Base-by-base conservation (phyloP, 345 rosid species). In the Melastoma malabathricum region DNA sequence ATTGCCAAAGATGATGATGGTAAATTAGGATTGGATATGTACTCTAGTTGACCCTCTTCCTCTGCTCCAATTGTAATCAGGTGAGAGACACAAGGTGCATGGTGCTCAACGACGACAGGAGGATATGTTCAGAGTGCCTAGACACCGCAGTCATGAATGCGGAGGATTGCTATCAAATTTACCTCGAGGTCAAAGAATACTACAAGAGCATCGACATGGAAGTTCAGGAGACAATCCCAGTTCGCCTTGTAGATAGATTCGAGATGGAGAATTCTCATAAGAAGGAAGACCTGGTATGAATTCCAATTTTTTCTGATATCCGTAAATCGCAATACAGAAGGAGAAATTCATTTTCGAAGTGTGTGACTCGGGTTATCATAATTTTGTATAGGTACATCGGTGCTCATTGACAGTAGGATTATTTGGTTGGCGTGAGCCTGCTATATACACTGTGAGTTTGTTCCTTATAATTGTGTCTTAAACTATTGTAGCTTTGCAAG, bases 51-150 rank as follows among this genome's bases (percentile, higher is more conserved):
- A 4, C 17, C 48, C 29, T 13, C 25, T 22, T 1, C 29, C n/a
- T 7, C n/a, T 15, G n/a, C 3, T 34, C 41, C 41, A 18, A 16
- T 18, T 31, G 5, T 55, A n/a, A 74, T 70, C 82, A 90, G 96
- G 71, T 88, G 0, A 73, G 59, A 50, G 86, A 79, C 29, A 51
- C 68, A 10, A 86, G 57, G 54, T 80, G 75, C 70, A 57, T 82
- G 50, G 74, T 79, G 13, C 96, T 86, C 59, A 82, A 73, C 43
- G 92, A 80, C 69, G 94, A 89, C 25, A 72, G 96, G 19, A 15
- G 14, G 29, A 43, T 51, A 59, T 59, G 63, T 17, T 23, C 17
- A 1, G 51, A 51, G 4, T 59, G 63, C 15, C 54, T 14, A 19
- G 17, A 45, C 19, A 43, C 56, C 19, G 50, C 44, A 14, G 13